Evolutionary conservation across 176 grass and related monocot genomes (phyloP).

Genomic region (Avena eriantha): DNA sequence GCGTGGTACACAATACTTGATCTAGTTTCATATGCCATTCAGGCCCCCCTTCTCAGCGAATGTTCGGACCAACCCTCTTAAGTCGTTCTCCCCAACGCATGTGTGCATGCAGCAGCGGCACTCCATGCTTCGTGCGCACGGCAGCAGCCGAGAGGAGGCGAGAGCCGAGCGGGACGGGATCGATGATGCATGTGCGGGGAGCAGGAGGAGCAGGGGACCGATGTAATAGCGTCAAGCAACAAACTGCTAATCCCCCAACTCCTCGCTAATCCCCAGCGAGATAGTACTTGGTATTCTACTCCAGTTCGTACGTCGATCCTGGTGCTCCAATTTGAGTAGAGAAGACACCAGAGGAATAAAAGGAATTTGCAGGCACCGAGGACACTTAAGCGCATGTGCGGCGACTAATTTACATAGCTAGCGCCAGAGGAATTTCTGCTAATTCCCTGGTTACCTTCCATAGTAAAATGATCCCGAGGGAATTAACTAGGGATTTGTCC

Average conservation of each 20-base stretch:
- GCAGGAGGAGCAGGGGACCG: neutral
- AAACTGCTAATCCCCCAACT: neutral
- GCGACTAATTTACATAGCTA: neutral
- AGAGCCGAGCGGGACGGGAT: too few species aligned
- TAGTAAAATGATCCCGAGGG: conserved; percentile 59
- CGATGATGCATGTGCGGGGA: too few species aligned
- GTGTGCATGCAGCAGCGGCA: neutral
- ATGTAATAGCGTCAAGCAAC: conserved; percentile 44
- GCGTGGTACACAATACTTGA: neutral
- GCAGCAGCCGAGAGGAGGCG: neutral
- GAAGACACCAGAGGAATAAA: conserved; percentile 47
- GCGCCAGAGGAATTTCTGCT: conserved; percentile 15
- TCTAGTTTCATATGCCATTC: neutral
- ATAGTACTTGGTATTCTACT: neutral
- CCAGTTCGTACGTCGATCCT: neutral
- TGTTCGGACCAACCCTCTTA: neutral
- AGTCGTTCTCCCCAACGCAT: neutral
- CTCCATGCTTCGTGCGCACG: conserved; percentile 26
- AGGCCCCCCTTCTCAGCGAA: conserved; percentile 4
- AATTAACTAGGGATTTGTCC: conserved; percentile 40
- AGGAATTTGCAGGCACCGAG: conserved; percentile 50
- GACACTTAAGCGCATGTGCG: neutral
- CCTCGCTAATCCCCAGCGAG: conserved; percentile 30
- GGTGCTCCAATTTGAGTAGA: conserved; percentile 32
- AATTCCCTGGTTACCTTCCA: neutral